Evolutionary conservation across 2,329 filamentous ascomycete genomes (phyloP).

Genomic region (Ilyonectria destructans): DNA sequence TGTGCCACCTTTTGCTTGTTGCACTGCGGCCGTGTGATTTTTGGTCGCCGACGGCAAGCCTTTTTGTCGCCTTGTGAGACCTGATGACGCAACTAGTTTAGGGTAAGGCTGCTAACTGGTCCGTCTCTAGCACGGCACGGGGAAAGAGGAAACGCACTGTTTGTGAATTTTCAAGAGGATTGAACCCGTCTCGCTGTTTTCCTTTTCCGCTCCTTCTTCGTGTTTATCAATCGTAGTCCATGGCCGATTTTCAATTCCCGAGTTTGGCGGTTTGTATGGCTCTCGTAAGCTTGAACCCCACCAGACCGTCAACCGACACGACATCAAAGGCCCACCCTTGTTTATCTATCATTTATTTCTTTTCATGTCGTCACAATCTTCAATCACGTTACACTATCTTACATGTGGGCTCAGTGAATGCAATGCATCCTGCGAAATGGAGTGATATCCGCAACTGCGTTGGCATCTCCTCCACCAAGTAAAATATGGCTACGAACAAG

Average conservation of each 20-base stretch:
- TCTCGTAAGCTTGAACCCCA: not conserved
- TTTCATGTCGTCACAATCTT: not conserved
- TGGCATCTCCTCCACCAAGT: too few relatives aligned
- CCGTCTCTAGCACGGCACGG: not conserved
- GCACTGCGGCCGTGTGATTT: not conserved
- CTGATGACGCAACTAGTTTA: not conserved
- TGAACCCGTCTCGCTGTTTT: not conserved
- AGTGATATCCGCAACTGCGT: too few relatives aligned
- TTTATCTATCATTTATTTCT: not conserved
- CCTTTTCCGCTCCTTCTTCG: not conserved
- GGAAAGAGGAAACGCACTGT: not conserved
- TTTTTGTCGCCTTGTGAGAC: slow-evolving; percentile 4
- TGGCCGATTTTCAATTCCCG: not conserved
- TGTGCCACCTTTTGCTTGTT: not conserved
- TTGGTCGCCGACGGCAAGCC: not conserved
- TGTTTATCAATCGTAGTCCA: not conserved
- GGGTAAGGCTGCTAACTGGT: not conserved
- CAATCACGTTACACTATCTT: not conserved
- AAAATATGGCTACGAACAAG: too few relatives aligned
- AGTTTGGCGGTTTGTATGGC: not conserved
- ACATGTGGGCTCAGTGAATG: too few relatives aligned
- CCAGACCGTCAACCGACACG: not conserved
- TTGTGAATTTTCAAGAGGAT: not conserved
- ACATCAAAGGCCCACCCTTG: not conserved
- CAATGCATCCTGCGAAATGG: too few relatives aligned